Percentiles rank a stretch among this genome's conserved stretches.
These are phyloP conservation scores for Earliella scabrosa DNA, from an alignment of 1,284 basidiomycete species.

Conservation along the genomic window DNA sequence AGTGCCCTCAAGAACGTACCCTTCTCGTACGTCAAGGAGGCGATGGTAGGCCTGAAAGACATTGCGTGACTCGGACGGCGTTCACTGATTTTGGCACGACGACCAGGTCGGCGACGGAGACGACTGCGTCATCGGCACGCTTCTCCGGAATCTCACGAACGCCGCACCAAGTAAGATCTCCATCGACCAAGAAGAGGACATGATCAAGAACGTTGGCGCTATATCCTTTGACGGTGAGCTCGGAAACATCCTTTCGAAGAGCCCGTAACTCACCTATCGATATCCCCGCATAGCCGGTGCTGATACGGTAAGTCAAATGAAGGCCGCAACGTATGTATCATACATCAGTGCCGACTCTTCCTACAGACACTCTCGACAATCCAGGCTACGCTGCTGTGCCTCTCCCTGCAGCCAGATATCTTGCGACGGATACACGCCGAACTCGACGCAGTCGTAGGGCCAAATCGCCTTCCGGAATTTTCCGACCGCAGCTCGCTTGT, in stretches of 20 bases:
- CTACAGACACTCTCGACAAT: not conserved
- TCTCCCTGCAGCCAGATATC: constrained; percentile 35
- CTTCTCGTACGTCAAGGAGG: constrained; percentile 14
- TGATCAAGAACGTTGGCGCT: not conserved
- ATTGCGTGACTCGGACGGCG: not conserved
- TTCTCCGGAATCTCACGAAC: not conserved
- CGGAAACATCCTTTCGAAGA: not conserved
- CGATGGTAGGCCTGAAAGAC: constrained; percentile 5
- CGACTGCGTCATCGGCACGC: not conserved
- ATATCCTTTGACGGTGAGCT: not conserved
- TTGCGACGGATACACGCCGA: constrained; percentile 36
- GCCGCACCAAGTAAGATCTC: not conserved
- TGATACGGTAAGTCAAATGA: constrained; percentile 4
- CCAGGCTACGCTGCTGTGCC: constrained; percentile 24
- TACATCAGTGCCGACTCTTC: not conserved
- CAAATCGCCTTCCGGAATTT: constrained; percentile 34
- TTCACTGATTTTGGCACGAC: not conserved
- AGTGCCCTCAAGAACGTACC: constrained; percentile 18
- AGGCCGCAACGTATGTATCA: too few relatives aligned
- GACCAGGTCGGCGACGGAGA: not conserved
- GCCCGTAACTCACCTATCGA: not conserved
- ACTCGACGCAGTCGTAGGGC: constrained; percentile 37
- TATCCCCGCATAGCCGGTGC: constrained; percentile 1
- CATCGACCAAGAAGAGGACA: not conserved
- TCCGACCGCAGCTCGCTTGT: constrained; percentile 33